A percentile compares a stretch with the other conserved stretches of the same genome.
Evolutionary conservation across 164 flowering plant species (phyloP).

Genomic region (Aristolochia californica): DNA sequence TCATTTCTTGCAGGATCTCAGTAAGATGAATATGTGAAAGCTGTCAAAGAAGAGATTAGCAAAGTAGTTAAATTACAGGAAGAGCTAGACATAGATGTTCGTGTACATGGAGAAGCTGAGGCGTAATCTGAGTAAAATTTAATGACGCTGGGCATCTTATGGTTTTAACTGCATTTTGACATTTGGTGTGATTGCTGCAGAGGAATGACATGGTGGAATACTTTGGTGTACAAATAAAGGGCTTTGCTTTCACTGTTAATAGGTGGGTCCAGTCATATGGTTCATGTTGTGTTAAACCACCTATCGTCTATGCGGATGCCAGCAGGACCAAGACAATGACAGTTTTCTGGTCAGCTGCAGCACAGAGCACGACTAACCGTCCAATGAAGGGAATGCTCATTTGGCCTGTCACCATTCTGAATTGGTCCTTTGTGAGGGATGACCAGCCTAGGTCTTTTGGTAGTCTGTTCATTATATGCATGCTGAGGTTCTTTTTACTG

Average conservation of each 20-base stretch:
- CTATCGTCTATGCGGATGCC: constrained; percentile 71
- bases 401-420: constrained; percentile 68
- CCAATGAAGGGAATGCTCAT: constrained; percentile 87
- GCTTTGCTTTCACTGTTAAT: constrained; percentile 57
- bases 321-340: constrained; percentile 73
- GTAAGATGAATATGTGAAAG: constrained; percentile 7
- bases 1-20: constrained; percentile 4
- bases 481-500: too few relatives aligned
- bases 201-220: constrained; percentile 76
- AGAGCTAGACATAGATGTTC: constrained; percentile 64
- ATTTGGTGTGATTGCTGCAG: constrained; percentile 14
- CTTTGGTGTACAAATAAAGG: constrained; percentile 62
- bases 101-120: constrained; percentile 78
- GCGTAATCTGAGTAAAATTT: constrained; percentile 14
- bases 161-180: background rate
- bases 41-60: constrained; percentile 8
- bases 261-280: constrained; percentile 84
- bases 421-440: constrained; percentile 71
- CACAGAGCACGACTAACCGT: constrained; percentile 59
- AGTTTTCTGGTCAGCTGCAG: constrained; percentile 61
- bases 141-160: background rate
- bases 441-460: constrained; percentile 49
- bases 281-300: constrained; percentile 75
- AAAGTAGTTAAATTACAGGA: constrained; percentile 39
- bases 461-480: too few relatives aligned